phyloP scores from a whole-genome alignment of 2,329 filamentous ascomycete species.

The Diaporthe sp. region DNA sequence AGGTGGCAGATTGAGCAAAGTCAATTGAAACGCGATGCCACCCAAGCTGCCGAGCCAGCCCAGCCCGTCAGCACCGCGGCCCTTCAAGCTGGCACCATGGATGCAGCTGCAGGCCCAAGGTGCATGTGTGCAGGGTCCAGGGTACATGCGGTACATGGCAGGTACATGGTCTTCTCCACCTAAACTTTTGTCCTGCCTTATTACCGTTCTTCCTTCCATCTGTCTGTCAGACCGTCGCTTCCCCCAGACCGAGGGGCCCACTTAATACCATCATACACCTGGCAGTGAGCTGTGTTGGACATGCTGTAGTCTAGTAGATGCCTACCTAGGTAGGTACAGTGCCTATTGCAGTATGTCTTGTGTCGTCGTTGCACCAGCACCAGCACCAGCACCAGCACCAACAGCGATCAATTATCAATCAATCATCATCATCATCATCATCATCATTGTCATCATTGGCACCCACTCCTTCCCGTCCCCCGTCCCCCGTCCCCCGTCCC shows the following conservation, averaged over 20 bases:
- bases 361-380: neutral
- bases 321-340: no score
- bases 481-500: neutral
- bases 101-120: neutral
- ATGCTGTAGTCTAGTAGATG: no score
- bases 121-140: constrained; percentile 5
- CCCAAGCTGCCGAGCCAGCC: neutral
- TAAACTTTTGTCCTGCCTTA: neutral
- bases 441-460: neutral
- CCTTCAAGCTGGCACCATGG: neutral
- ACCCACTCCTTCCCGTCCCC: neutral
- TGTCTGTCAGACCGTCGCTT: constrained; percentile 7
- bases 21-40: constrained; percentile 22
- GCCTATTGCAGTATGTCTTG: neutral
- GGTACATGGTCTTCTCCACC: constrained; percentile 8
- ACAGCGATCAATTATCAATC: neutral
- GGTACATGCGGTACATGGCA: neutral
- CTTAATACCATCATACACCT: neutral
- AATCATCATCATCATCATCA: neutral
- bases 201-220: neutral
- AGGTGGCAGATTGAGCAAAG: constrained; percentile 12
- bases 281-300: neutral
- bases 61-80: neutral
- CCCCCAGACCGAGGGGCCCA: constrained; percentile 22
- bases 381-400: neutral